Conservation (phyloP, 2,329 filamentous ascomycete species). For the Fusarium succisae region DNA sequence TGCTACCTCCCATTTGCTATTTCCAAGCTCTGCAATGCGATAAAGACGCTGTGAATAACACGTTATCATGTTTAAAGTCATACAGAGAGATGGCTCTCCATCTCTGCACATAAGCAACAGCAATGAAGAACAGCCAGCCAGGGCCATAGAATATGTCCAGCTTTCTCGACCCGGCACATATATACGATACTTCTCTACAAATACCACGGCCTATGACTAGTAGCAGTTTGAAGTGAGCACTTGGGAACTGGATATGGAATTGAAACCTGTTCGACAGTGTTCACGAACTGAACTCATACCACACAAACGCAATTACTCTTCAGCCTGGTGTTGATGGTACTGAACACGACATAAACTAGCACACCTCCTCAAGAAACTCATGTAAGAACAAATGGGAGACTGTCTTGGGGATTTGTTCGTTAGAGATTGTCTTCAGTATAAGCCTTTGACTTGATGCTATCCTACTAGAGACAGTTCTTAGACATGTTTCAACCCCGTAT, state of each 20-base stretch:
- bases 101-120: no score
- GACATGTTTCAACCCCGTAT: background rate
- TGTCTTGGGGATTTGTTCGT: background rate
- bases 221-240: no score
- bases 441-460: background rate
- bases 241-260: background rate
- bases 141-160: fast-evolving
- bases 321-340: background rate
- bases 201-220: fast-evolving
- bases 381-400: background rate
- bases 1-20: no score
- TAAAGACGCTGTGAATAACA: no score
- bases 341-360: no score
- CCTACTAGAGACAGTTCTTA: background rate
- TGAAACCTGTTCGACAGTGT: background rate
- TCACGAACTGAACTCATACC: background rate
- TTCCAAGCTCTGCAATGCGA: no score
- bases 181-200: fast-evolving
- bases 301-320: background rate
- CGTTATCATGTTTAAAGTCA: no score
- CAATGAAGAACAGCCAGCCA: background rate
- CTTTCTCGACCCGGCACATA: fast-evolving
- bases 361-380: no score
- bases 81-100: no score
- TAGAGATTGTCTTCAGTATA: background rate